Conservation (phyloP, 345 rosid species). For the Sisymbrium altissimum region DNA sequence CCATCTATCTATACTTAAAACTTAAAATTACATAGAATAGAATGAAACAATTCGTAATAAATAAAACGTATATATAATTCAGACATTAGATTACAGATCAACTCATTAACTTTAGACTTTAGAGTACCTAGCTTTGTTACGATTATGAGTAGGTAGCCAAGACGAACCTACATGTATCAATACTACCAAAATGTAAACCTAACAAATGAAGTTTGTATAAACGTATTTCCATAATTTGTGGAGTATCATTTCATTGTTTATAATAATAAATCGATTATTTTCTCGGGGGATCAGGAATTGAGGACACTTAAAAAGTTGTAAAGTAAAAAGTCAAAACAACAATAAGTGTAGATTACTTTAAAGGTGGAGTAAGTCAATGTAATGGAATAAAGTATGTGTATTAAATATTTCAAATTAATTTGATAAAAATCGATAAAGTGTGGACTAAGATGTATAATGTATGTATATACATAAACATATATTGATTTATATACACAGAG, state of each 20-base stretch:
- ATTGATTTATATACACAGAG: slow-evolving; percentile 15
- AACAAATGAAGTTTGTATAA: background rate
- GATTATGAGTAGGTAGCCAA: slow-evolving; percentile 27
- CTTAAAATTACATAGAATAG: background rate
- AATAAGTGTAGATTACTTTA: slow-evolving; percentile 25
- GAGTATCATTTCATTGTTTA: background rate
- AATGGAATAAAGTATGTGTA: slow-evolving; percentile 16
- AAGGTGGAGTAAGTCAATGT: slow-evolving; percentile 32
- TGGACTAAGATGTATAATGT: background rate
- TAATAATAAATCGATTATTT: background rate
- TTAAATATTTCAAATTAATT: background rate
- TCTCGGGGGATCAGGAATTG: slow-evolving; percentile 1
- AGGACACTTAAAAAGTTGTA: background rate
- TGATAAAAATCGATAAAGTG: background rate
- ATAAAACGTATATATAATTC: background rate
- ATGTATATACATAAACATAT: background rate
- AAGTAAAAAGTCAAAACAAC: slow-evolving; percentile 18
- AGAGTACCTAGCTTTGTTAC: background rate
- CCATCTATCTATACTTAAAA: background rate
- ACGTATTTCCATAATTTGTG: slow-evolving; percentile 15
- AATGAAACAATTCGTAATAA: background rate
- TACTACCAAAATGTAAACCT: slow-evolving; percentile 28
- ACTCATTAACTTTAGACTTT: background rate
- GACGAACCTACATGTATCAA: slow-evolving; percentile 14
- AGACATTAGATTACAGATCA: background rate